Evolutionary conservation across 2,329 filamentous ascomycete genomes (phyloP), one percentile per base, ranked within the genome.

Genomic region (Didymellaceae sp.): DNA sequence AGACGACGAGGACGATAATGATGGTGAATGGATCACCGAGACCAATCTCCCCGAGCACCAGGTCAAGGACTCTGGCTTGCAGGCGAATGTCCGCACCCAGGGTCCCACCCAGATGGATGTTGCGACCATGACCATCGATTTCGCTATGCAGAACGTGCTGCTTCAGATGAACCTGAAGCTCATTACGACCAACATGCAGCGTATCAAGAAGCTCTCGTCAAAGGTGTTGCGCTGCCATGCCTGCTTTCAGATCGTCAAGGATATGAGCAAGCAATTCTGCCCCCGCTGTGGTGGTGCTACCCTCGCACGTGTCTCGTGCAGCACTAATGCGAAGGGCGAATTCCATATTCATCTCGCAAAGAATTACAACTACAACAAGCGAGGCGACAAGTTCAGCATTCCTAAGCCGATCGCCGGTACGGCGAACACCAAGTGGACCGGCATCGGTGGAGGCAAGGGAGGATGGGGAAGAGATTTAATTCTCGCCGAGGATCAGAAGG

Each of bases 91-190:
- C 75, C 80, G 31, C 75, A 80, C 39, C 72, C 79, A 52, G 18
- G 51, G 59, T 13, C 79, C 84, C 45, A 80, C 83, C 26, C 85
- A 84, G 10, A 87, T 97, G 62, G 87, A 95, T 74, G 90, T 90
- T 13, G 93, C 91, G n/a, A 86, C 93, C 34, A 87, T 97, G 68
- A 97, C 94, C 1, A 91, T 89, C 47, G 94, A 99, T 78, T 97
- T 90, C 75, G 93, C 94, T 46, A 96, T 99, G 90, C 93, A 97
- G 77, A 97, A 97, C 71, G 91, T 97, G 6, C 84, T 94, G 2
- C 82, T 99, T 4, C 90, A 95, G 62, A 95, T 97, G 79, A 96
- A 97, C 76, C 84, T 99, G 39, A 90, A 94, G 70, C 84, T 97
- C 9, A 82, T 97, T 51, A 91, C 92, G 0, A 83, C 90, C 0